phyloP scores from a whole-genome alignment of 495 filamentous ascomycete genomes.

The Peziza echinospora region DNA sequence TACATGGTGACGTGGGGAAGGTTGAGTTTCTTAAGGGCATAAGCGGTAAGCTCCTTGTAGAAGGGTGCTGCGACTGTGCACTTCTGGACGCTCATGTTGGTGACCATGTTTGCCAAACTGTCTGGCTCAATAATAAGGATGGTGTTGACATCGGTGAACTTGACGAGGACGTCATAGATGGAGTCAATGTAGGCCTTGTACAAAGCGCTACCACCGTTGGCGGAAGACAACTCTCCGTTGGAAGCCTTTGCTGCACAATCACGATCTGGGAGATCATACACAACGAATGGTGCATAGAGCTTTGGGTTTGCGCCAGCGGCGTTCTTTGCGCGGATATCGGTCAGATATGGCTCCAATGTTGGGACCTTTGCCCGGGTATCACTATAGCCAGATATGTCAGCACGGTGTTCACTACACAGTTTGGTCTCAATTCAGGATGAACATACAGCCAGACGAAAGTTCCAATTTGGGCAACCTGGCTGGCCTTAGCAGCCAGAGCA shows the following conservation, averaged over 20 bases:
- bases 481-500: conserved; percentile 25
- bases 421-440: not conserved
- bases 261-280: conserved; percentile 38
- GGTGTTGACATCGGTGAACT: conserved; percentile 32
- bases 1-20: conserved; percentile 67
- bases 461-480: conserved; percentile 38
- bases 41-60: conserved; percentile 50
- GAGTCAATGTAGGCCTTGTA: conserved; percentile 20
- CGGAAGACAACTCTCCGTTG: conserved; percentile 45
- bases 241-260: conserved; percentile 37
- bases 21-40: conserved; percentile 49
- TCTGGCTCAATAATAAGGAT: conserved; percentile 49
- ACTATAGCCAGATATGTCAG: not conserved
- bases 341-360: conserved; percentile 25
- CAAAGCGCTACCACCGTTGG: conserved; percentile 12
- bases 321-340: conserved; percentile 18
- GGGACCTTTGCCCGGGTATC: conserved; percentile 28
- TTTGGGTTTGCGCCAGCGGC: conserved; percentile 25
- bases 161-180: conserved; percentile 34
- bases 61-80: conserved; percentile 40
- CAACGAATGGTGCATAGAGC: conserved; percentile 31
- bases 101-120: conserved; percentile 60
- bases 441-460: conserved; percentile 53
- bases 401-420: too few relatives aligned
- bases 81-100: conserved; percentile 40